phyloP scores from a whole-genome alignment of 441 rosid species.

The Theobroma grandiflorum region DNA sequence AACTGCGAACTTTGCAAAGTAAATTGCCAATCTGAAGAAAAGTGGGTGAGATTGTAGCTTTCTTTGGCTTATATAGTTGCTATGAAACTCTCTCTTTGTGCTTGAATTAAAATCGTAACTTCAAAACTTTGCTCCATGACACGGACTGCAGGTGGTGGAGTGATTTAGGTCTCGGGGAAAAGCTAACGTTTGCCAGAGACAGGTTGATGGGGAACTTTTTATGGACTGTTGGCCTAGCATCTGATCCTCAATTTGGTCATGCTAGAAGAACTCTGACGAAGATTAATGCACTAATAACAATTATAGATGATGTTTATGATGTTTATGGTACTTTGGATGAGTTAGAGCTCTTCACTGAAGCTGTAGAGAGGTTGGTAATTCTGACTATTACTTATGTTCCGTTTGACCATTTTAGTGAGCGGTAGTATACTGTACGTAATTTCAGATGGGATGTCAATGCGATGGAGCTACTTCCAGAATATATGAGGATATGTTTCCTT shows the following conservation, averaged over 20 bases:
- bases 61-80: too few species aligned
- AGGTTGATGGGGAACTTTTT: conserved; percentile 42
- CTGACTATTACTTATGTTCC: neutral
- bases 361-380: conserved; percentile 27
- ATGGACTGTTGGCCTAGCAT: conserved; percentile 38
- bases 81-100: too few species aligned
- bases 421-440: neutral
- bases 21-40: too few species aligned
- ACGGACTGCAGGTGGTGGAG: conserved; percentile 44
- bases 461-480: conserved; percentile 35
- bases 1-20: too few species aligned
- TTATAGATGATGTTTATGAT: conserved; percentile 43
- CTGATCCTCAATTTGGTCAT: conserved; percentile 29
- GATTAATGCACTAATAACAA: conserved; percentile 28
- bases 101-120: too few species aligned
- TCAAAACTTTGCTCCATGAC: too few species aligned
- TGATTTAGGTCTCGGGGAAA: conserved; percentile 27
- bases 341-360: conserved; percentile 42
- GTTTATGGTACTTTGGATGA: conserved; percentile 49
- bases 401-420: too few species aligned
- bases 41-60: too few species aligned
- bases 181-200: conserved; percentile 45
- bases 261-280: conserved; percentile 26
- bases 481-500: conserved; percentile 38
- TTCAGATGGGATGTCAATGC: conserved; percentile 37